A percentile compares a stretch with the other conserved stretches of the same genome.
These are phyloP conservation scores for Pseudogymnoascus sp. DNA, from an alignment of 2,329 filamentous ascomycete species.

Conservation along the genomic window DNA sequence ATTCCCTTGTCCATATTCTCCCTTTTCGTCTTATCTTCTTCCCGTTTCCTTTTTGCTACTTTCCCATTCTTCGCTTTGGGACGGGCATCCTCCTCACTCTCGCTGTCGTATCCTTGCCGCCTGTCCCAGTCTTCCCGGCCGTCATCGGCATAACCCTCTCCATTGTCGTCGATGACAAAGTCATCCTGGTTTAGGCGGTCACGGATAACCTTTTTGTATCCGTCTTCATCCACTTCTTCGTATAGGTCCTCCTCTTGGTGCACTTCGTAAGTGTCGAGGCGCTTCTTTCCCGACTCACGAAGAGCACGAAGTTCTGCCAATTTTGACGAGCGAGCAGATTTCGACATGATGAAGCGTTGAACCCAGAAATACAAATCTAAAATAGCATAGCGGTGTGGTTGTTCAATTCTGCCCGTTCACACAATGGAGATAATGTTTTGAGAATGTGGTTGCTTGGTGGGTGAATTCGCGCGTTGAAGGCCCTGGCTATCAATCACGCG, in stretches of 20 bases:
- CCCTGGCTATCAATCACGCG: background rate
- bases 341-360: conserved; percentile 25
- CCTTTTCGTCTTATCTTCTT: conserved; percentile 77
- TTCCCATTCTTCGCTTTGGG: conserved; percentile 46
- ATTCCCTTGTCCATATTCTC: conserved; percentile 89
- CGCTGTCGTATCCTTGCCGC: conserved; percentile 59
- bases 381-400: background rate
- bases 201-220: conserved; percentile 93
- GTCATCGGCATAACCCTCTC: conserved; percentile 93
- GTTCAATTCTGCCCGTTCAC: background rate
- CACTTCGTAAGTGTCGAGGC: conserved; percentile 79
- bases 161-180: conserved; percentile 98
- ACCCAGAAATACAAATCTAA: background rate
- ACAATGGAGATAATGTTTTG: conserved; percentile 2
- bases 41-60: conserved; percentile 75
- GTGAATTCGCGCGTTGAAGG: conserved; percentile 1
- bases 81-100: conserved; percentile 63
- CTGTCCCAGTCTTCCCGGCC: conserved; percentile 89
- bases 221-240: conserved; percentile 93
- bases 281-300: conserved; percentile 84
- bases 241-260: conserved; percentile 80
- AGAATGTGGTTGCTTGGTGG: conserved; percentile 1
- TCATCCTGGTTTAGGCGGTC: conserved; percentile 87
- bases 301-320: conserved; percentile 77
- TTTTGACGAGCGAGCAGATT: conserved; percentile 35